Conservation (phyloP, 2,329 filamentous ascomycete genomes). For the Furcasterigmium sp. region DNA sequence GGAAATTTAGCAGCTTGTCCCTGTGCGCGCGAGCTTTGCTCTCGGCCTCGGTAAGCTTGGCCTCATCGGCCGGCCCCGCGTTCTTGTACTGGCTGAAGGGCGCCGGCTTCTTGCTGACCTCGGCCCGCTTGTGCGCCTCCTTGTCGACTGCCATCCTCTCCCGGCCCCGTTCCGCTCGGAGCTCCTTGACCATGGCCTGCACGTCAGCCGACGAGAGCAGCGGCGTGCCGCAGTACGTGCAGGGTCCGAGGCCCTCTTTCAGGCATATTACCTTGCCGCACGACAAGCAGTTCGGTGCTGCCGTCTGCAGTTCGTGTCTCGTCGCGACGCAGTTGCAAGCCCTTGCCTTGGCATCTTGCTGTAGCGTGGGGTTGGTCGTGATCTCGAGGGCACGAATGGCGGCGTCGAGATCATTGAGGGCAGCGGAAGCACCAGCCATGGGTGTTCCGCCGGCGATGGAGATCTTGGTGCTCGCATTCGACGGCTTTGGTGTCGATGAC, state of each 20-base stretch:
- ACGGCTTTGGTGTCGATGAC: slow-evolving; percentile 50
- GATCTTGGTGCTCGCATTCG: slow-evolving; percentile 52
- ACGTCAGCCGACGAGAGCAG: slow-evolving; percentile 70
- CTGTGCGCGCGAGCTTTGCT: slow-evolving; percentile 70
- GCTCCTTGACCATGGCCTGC: slow-evolving; percentile 76
- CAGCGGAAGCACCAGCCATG: slow-evolving; percentile 76
- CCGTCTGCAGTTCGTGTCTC: slow-evolving; percentile 80
- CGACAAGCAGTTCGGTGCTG: slow-evolving; percentile 84
- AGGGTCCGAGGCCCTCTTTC: slow-evolving; percentile 89
- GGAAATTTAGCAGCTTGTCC: slow-evolving; percentile 75
- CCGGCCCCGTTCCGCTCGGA: slow-evolving; percentile 79
- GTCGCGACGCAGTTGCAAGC: slow-evolving; percentile 86
- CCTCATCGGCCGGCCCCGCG: slow-evolving; percentile 13
- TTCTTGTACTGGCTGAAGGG: slow-evolving; percentile 50
- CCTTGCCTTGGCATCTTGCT: slow-evolving; percentile 50
- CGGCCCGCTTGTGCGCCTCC: slow-evolving; percentile 59
- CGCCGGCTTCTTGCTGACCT: slow-evolving; percentile 55
- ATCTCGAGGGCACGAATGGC: slow-evolving; percentile 87
- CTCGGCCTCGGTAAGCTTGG: slow-evolving; percentile 46
- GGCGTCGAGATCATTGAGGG: slow-evolving; percentile 65
- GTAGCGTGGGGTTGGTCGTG: slow-evolving; percentile 77
- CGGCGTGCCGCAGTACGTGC: slow-evolving; percentile 79
- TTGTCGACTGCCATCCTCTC: slow-evolving; percentile 84
- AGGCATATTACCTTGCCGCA: slow-evolving; percentile 96
- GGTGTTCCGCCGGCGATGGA: slow-evolving; percentile 71